Base-by-base conservation (phyloP, 345 rosid genomes). In the Alliaria petiolata region DNA sequence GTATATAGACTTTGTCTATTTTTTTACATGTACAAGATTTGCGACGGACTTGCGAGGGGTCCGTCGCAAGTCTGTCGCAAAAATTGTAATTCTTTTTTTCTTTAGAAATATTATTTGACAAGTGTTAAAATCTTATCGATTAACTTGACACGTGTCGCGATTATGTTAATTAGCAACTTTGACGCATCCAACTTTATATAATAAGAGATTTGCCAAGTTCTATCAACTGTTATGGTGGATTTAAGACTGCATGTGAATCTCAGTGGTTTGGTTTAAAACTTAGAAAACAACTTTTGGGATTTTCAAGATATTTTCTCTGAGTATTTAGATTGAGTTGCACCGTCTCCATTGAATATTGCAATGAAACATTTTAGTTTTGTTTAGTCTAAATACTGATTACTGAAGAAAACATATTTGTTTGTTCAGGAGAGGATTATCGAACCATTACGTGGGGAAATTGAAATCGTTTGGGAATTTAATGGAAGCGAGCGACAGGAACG, bases 391-490 rank as follows among this genome's bases (percentile, higher is more conserved):
- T 72, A 45, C 43, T n/a, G n/a, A n/a, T n/a, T 72, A 45, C 43
- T 72, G 16, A 72, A 3, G 28, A 36, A 2, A 17, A 51, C 33
- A 35, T 22, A 12, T 28, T 46, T 16, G 8, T 12, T 36, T 45
- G 26, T 22, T 28, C 81, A 92, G 98, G 83, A 84, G 91, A 69
- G 96, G 98, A 20, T 75, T 92, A 47, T 92, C 98, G 15, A 88
- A 81, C 77, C 91, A 92, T 70, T 89, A 80, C 59, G 39, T 81
- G 0, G 96, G 98, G 13, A 92, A 87, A 80, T 92, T 96, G 13
- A 92, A 90, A 71, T 92, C 98, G n/a, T 92, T 92, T 65, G 83
- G 79, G n/a, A 88, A 87, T 79, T 70, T 92, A 22, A 39, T 84
- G 39, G 95, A 86, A 44, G 80, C 69, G 11, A 60, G 60, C 77